Evolutionary conservation across 225 moss, liverwort and hornwort genomes (phyloP), one percentile per base, ranked within the genome.

Genomic region (Antitrichia curtipendula): DNA sequence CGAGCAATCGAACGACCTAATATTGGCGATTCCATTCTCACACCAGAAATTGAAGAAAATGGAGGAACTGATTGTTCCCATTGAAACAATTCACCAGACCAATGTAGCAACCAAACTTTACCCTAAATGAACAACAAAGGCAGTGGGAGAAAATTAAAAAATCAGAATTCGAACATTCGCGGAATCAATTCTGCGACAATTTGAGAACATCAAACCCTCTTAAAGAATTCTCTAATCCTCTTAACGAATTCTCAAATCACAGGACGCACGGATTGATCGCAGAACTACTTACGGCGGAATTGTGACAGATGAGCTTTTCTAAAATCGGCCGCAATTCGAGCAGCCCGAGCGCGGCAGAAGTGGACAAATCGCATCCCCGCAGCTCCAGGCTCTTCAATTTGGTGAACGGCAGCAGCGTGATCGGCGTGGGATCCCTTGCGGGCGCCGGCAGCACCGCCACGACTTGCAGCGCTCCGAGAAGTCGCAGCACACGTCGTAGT

Each of bases 361-460:
- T 99, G 66, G 98, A 99, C 72, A 99, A 95, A 89, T 99, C 98
- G 78, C 98, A 99, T 16, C 97, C 96, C 50, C 97, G 94, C 61
- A 99, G 95, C 93, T 99, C 98, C 83, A 99, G 89, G 86, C 88
- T 95, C 80, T 93, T 95, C 52, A 99, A 93, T 75, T 94, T 94
- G 43, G 93, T 60, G 62, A 99, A 97, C 15, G 95, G 95, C 54
- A 95, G 89, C 72, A 99, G 81, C 17, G 96, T 96, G 81, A 97
- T 91, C 68, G 97, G 95, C 28, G 96, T 95, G 7, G 97, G 97
- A 84, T 99, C 97, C 59, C 98, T 90, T 8, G 93, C 90, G 10
- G 96, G 95, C 50, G 87, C 58, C n/a, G 94, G 92, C 79, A 92
- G 87, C 89, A 93, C 93, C 21, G 95, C 91, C 68, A 94, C 97